Evolutionary conservation across 2,329 filamentous ascomycete genomes (phyloP).

Genomic region (Mycocentrospora acerina): DNA sequence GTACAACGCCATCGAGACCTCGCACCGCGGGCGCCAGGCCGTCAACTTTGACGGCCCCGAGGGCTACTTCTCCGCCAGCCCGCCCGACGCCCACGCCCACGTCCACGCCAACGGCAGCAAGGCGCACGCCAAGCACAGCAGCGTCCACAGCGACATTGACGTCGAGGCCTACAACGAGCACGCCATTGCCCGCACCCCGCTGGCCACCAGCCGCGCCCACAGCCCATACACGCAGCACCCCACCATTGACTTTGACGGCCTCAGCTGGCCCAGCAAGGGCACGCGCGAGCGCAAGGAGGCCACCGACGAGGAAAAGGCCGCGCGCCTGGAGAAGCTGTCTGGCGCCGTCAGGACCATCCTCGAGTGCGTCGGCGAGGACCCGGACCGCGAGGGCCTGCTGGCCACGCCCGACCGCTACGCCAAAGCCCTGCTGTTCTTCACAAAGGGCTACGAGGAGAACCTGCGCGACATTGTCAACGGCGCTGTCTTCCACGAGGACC

Average conservation of each 20-base stretch:
- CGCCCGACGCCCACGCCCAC: conserved; percentile 5
- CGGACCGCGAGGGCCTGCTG: conserved; percentile 63
- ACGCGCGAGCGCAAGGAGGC: conserved; percentile 64
- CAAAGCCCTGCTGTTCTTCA: conserved; percentile 93
- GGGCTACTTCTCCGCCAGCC: conserved; percentile 30
- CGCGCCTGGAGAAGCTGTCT: conserved; percentile 61
- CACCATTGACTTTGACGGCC: conserved; percentile 57
- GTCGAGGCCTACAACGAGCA: conserved; percentile 58
- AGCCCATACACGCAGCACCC: conserved; percentile 55
- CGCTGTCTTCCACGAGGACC: conserved; percentile 93
- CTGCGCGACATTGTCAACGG: conserved; percentile 87
- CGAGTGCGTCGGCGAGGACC: conserved; percentile 67
- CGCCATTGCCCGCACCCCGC: conserved; percentile 52
- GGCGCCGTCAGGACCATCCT: conserved; percentile 65
- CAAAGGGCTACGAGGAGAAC: conserved; percentile 95
- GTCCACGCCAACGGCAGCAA: conserved; percentile 16
- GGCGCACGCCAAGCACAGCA: conserved; percentile 16
- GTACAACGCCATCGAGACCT: conserved; percentile 60
- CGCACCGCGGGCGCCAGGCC: conserved; percentile 52
- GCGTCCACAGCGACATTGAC: conserved; percentile 30
- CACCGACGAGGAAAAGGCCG: conserved; percentile 59
- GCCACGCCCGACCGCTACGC: conserved; percentile 82
- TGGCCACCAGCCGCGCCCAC: conserved; percentile 53
- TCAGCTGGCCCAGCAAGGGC: conserved; percentile 60
- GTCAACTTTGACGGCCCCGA: conserved; percentile 47